Base-by-base conservation (phyloP, 2,329 filamentous ascomycete genomes). In the Triangularia verruculosa region DNA sequence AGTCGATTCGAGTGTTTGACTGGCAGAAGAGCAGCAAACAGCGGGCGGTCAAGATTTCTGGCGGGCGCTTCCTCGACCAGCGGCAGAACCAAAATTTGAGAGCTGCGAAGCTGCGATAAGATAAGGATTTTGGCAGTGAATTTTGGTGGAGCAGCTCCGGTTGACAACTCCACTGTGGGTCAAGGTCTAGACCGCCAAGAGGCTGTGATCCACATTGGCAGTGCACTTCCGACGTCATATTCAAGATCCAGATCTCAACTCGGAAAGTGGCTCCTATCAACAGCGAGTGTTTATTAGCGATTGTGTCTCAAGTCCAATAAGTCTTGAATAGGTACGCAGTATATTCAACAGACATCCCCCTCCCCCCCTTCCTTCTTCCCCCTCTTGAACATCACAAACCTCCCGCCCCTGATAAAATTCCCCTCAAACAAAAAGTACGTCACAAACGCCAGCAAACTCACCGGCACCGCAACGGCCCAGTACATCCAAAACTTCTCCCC, bases 91-190 rank as follows among this genome's bases (percentile, higher is more conserved):
- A 59, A 63, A 66, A 62, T 58, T 64, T 59, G 56, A 59, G 25
- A 54, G 55, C 13, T n/a, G 60, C 63, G 63, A 11, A 54, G 55
- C 13, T n/a, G 60, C 61, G 65, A 67, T 67, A 67, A 63, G 67
- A 68, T 68, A 68, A 68, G 63, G 39, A 53, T 34, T 57, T 43
- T 53, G 22, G 9, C n/a, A 24, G 27, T 28, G 28, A 17, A 25
- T 27, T 27, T 17, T 11, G 51, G 51, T 54, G 58, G 39, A 17
- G 58, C n/a, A 8, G 15, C 47, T n/a, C 39, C n/a, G 1, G 30
- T 8, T 6, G 3, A 12, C 30, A 11, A 20, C n/a, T 22, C 39
- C 39, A 20, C 39, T 47, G 39, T 11, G 39, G 39, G n/a, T 47
- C 39, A 3, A 8, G 39, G 1, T 47, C n/a, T 20, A 20, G 39